Base-by-base conservation (phyloP, 2,329 filamentous ascomycete genomes). In the Xylaria sp. region DNA sequence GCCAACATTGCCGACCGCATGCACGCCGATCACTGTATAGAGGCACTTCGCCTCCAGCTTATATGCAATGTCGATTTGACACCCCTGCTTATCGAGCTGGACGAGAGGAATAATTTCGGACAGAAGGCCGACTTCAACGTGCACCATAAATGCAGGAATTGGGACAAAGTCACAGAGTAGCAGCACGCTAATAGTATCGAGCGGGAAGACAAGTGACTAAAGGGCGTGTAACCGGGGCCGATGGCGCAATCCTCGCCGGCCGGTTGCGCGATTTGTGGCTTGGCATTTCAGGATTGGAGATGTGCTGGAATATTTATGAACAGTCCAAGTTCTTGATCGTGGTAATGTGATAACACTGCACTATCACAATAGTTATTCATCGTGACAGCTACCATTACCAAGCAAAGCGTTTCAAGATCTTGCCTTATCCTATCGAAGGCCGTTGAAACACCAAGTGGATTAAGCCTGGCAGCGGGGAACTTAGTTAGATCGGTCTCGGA, bases 21-120 rank as follows among this genome's bases (percentile, higher is more conserved):
- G 46, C 63, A 69, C 15, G 66, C 66, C 2, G 66, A 69, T 23
- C 66, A 66, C 58, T 69, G 66, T 10, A 69, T 69, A 13, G 66
- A 69, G 59, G 49, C 63, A 28, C 59, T 69, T 10, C 66, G 66
- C 1, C 51, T 69, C 3, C 58, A 66, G 48, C 23, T 69, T 4
- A 66, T 69, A 63, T 69, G 66, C 53, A 38, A 23, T 33, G 66
- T 63, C 9, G 63, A 69, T 13, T n/a, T 69, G 44, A 66, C 60
- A 15, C 61, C 56, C 1, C 17, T 67, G 38, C 60, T 67, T 33
- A 28, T 67, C 33, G 44, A 65, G 33, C 28, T 54, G 33, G 48
- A 54, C 4, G 60, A 56, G 2, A 54, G 49, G 17, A 46, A 44
- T 10, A 36, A 36, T 5, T 15, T 59, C 2, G 65, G 65, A 6